phyloP scores from a whole-genome alignment of 2,329 filamentous ascomycete genomes.

The Cercospora zeina region DNA sequence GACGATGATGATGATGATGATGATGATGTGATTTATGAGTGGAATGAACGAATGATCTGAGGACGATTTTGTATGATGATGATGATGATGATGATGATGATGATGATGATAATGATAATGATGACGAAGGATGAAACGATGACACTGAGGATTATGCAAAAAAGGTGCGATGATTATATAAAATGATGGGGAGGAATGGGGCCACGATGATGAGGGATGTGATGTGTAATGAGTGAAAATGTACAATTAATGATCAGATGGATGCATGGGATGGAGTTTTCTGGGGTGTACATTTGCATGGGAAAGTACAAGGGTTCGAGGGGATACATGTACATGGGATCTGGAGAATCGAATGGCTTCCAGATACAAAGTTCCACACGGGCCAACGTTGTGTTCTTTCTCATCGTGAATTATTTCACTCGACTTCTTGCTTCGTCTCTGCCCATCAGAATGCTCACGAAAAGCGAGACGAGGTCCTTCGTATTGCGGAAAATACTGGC shows the following conservation, averaged over 20 bases:
- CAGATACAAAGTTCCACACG: background rate
- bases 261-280: background rate
- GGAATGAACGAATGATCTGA: background rate
- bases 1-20: background rate
- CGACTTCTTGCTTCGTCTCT: too few relatives aligned
- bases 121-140: background rate
- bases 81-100: background rate
- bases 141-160: too few relatives aligned
- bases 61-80: background rate
- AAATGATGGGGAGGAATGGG: background rate
- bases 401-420: too few relatives aligned
- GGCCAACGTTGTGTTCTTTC: too few relatives aligned
- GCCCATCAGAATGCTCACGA: too few relatives aligned
- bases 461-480: too few relatives aligned
- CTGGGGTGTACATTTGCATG: background rate
- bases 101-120: background rate
- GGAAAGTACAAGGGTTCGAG: background rate
- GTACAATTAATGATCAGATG: background rate
- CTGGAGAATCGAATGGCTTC: background rate
- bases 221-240: background rate
- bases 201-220: too few relatives aligned
- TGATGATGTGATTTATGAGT: background rate
- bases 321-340: background rate
- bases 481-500: too few relatives aligned
- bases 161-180: background rate